phyloP scores from a whole-genome alignment of 2,329 filamentous ascomycete genomes.

The Curvularia spicifera region DNA sequence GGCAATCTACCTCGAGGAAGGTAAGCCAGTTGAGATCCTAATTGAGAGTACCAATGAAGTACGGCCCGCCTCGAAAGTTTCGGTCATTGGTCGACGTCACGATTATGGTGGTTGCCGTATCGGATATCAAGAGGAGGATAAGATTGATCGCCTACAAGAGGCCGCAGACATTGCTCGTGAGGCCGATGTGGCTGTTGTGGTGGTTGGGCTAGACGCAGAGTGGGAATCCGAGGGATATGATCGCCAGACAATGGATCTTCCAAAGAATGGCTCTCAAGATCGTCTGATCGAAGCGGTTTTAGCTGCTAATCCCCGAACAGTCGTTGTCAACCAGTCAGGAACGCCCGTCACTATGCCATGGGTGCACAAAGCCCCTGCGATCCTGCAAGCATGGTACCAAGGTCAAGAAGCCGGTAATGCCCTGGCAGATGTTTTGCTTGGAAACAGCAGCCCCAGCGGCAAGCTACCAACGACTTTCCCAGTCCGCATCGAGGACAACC shows the following conservation, averaged over 20 bases:
- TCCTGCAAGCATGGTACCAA: conserved; percentile 81
- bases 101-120: conserved; percentile 75
- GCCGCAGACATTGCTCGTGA: conserved; percentile 71
- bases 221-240: conserved; percentile 77
- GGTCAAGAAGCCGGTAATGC: conserved; percentile 86
- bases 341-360: conserved; percentile 76
- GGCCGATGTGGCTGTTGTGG: conserved; percentile 78
- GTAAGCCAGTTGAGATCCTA: conserved; percentile 65
- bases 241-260: conserved; percentile 66
- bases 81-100: conserved; percentile 64
- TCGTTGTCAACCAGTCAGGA: conserved; percentile 77
- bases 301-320: conserved; percentile 69
- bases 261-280: conserved; percentile 64
- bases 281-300: conserved; percentile 69
- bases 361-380: conserved; percentile 67
- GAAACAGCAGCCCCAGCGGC: conserved; percentile 74
- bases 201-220: conserved; percentile 77
- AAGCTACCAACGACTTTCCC: conserved; percentile 79
- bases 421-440: conserved; percentile 78
- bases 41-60: conserved; percentile 72
- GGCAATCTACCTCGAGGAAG: conserved; percentile 65
- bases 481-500: conserved; percentile 64
- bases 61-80: conserved; percentile 65
- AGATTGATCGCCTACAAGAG: conserved; percentile 61
- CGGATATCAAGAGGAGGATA: conserved; percentile 71